Evolutionary conservation across 192 early-diverging fungal species (phyloP).

Genomic region (Podila horticola): DNA sequence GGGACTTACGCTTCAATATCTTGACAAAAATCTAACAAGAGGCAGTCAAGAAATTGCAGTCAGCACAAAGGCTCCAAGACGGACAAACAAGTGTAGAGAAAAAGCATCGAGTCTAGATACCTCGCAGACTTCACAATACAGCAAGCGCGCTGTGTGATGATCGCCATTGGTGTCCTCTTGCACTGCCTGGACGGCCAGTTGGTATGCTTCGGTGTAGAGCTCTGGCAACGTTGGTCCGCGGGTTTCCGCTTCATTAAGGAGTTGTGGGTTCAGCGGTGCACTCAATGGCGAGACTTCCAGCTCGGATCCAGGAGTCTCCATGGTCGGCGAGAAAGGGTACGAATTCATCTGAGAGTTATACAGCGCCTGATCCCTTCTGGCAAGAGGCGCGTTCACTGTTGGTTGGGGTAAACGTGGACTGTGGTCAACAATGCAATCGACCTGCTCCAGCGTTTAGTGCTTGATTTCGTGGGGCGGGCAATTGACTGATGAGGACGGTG

Average conservation of each 20-base stretch:
- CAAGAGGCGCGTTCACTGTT: no score
- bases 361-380: background rate
- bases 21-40: slow-evolving; percentile 25
- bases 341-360: slow-evolving; percentile 17
- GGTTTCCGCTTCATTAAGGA: background rate
- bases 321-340: slow-evolving; percentile 24
- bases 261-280: background rate
- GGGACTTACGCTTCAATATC: slow-evolving; percentile 27
- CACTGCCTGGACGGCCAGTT: slow-evolving; percentile 31
- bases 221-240: background rate
- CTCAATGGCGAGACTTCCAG: slow-evolving; percentile 25
- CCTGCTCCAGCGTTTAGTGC: no score
- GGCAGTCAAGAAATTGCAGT: background rate
- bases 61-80: background rate
- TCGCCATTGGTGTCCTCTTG: slow-evolving; percentile 45
- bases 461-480: no score
- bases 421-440: no score
- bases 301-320: slow-evolving; percentile 22
- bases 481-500: no score
- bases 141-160: slow-evolving; percentile 40
- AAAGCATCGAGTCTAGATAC: background rate
- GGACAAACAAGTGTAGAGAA: background rate
- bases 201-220: slow-evolving; percentile 38
- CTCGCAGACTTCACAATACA: slow-evolving; percentile 52
- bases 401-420: no score